A percentile compares a stretch with the other conserved stretches of the same genome.
Evolutionary conservation across 176 grass and related monocot genomes (phyloP).

Genomic region (Carex parvula): DNA sequence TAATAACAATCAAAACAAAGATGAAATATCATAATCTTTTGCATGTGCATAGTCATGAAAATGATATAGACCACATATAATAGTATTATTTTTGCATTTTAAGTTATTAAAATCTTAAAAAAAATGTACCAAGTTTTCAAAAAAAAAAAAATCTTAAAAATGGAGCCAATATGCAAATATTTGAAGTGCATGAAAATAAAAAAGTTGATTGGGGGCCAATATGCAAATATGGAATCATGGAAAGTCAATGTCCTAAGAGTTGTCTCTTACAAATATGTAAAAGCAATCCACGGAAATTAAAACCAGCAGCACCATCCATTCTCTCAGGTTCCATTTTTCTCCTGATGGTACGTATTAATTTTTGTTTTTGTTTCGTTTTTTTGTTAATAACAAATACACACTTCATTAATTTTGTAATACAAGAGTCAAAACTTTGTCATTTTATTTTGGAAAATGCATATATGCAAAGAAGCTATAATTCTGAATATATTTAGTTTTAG

Average conservation of each 20-base stretch:
- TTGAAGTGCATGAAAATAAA: neutral
- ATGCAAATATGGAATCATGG: neutral
- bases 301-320: neutral
- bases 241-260: neutral
- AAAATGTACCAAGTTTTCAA: too few species aligned
- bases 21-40: too few species aligned
- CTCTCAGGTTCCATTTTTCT: neutral
- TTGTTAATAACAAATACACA: neutral
- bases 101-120: too few species aligned
- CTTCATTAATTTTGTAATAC: neutral
- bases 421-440: neutral
- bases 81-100: too few species aligned
- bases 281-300: neutral
- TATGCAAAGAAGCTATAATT: neutral
- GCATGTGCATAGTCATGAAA: too few species aligned
- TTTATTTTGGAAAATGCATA: neutral
- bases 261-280: neutral
- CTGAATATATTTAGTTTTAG: neutral
- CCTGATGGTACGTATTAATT: neutral
- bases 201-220: neutral
- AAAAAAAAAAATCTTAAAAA: too few species aligned
- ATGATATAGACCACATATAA: too few species aligned
- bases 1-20: too few species aligned
- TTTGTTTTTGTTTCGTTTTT: neutral
- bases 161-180: neutral